Percentiles rank a stretch among this genome's conserved stretches.
phyloP scores from a whole-genome alignment of 208 protist genomes.

The Trypanosoma scelopori region DNA sequence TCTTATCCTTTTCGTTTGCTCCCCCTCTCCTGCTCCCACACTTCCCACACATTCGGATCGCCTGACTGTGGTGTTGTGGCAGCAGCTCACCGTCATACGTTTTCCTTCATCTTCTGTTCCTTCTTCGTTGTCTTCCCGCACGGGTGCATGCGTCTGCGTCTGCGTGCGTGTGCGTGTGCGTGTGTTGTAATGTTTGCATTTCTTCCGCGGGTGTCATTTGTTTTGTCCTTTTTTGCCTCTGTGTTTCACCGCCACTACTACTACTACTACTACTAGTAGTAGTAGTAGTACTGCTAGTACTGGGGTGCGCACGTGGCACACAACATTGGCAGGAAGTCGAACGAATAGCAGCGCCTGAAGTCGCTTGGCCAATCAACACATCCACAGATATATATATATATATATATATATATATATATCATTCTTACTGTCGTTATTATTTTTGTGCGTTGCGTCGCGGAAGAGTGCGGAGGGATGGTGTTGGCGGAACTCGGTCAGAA shows the following conservation, averaged over 20 bases:
- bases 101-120: no score
- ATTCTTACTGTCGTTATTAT: slow-evolving; percentile 11
- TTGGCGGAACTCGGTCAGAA: slow-evolving; percentile 92
- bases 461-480: slow-evolving; percentile 70
- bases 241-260: not conserved
- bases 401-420: slow-evolving; percentile 3
- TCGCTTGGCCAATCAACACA: no score
- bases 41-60: not conserved
- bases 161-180: no score
- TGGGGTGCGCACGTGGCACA: not conserved
- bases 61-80: not conserved
- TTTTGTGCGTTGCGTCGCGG: no score
- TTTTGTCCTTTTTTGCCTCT: slow-evolving; percentile 17
- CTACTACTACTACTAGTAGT: no score
- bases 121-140: no score
- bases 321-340: not conserved
- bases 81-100: not conserved
- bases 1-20: slow-evolving; percentile 13
- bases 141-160: no score
- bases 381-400: no score
- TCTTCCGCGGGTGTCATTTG: no score
- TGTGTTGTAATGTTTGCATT: no score
- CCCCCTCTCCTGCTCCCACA: not conserved
- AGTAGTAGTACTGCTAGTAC: no score
- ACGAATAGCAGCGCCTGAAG: slow-evolving; percentile 1